Percentiles rank a stretch among this genome's conserved stretches.
Conservation (phyloP, 1,139 yeast genomes). For the Dujonia santamariae region DNA sequence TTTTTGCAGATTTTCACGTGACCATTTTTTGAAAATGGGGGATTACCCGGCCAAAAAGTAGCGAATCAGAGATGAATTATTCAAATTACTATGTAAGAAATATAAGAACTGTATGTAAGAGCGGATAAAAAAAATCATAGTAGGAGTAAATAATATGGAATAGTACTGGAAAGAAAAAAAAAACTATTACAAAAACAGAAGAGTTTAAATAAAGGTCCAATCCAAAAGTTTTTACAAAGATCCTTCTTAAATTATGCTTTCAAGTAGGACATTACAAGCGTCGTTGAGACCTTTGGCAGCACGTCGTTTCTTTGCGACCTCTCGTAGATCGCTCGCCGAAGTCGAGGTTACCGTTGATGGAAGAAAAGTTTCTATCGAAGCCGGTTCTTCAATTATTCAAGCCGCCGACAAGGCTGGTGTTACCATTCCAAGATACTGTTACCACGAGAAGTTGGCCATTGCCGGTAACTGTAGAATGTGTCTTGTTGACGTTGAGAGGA, state of each 20-base stretch:
- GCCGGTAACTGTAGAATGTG: slow-evolving; percentile 98
- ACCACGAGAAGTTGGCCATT: slow-evolving; percentile 85
- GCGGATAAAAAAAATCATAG: too few relatives aligned
- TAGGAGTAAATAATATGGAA: too few relatives aligned
- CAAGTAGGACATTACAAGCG: slow-evolving; percentile 8
- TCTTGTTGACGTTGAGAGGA: slow-evolving; percentile 84
- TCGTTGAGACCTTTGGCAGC: slow-evolving; percentile 13
- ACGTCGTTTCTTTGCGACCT: slow-evolving; percentile 27
- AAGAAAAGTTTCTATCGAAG: slow-evolving; percentile 71
- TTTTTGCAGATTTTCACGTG: slow-evolving; percentile 2
- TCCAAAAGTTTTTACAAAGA: too few relatives aligned
- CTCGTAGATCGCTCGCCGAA: slow-evolving; percentile 41
- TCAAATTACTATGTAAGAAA: slow-evolving; percentile 12
- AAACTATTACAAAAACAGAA: too few relatives aligned
- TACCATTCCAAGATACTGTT: slow-evolving; percentile 83
- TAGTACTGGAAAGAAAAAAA: too few relatives aligned
- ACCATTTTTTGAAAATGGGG: too few relatives aligned
- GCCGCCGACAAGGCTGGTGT: slow-evolving; percentile 94
- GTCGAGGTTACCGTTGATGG: slow-evolving; percentile 81
- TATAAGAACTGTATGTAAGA: slow-evolving; percentile 1
- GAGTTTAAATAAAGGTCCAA: too few relatives aligned
- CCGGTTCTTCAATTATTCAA: slow-evolving; percentile 85
- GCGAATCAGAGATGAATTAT: slow-evolving; percentile 34
- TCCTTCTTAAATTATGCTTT: slow-evolving; percentile 7
- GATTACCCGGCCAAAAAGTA: slow-evolving; percentile 15